Evolutionary conservation across 192 early-diverging fungal genomes (phyloP).

Genomic region (Geranomyces michiganensis): DNA sequence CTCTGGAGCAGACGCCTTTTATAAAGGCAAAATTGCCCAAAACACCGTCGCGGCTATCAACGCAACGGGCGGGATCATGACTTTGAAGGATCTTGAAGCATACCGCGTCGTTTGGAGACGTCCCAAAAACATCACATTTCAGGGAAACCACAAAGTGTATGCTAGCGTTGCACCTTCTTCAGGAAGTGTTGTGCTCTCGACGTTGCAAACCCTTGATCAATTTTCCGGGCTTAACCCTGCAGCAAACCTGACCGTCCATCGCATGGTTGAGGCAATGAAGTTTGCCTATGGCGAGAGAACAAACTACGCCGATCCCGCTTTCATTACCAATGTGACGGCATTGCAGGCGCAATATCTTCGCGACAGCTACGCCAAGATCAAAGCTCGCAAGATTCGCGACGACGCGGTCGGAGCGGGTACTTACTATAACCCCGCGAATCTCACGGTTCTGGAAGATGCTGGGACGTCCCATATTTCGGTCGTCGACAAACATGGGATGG

Average conservation of each 20-base stretch:
- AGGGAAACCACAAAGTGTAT: no score
- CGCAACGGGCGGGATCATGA: conserved; percentile 4
- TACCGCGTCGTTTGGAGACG: no score
- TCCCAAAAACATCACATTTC: no score
- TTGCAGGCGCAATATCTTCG: neutral
- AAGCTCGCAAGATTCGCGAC: neutral
- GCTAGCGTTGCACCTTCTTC: no score
- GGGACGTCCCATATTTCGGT: neutral
- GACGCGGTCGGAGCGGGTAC: neutral
- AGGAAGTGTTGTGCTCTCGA: no score
- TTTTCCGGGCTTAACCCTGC: no score
- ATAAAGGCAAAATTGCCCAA: conserved; percentile 29
- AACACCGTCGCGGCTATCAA: neutral
- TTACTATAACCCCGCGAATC: neutral
- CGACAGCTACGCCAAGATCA: neutral
- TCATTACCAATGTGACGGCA: neutral
- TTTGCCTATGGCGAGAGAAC: conserved; percentile 81
- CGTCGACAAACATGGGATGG: neutral
- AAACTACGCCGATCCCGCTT: conserved; percentile 68
- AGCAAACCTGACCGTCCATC: no score
- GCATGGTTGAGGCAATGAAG: conserved; percentile 62
- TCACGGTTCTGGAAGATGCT: neutral
- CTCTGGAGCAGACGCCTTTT: conserved; percentile 46
- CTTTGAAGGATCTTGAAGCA: neutral
- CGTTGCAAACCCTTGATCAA: no score